These are phyloP conservation scores for Hypholoma fasciculare DNA, from an alignment of 768 basidiomycete genomes.

Conservation along the genomic window DNA sequence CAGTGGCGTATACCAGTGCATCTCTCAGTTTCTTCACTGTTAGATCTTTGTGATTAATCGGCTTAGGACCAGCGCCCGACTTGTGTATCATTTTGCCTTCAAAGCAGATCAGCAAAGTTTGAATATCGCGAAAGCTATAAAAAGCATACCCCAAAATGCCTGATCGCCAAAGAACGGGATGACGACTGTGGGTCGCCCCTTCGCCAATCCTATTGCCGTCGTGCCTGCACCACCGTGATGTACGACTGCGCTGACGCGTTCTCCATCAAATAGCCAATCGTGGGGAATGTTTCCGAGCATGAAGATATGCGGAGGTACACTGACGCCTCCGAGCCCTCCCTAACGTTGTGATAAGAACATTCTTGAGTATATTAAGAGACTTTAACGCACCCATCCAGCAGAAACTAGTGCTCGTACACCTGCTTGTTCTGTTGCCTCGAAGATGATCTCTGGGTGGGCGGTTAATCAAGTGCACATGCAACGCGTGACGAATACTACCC, in stretches of 20 bases:
- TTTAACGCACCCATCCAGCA: constrained; percentile 54
- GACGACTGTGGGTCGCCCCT: constrained; percentile 60
- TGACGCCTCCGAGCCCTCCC: constrained; percentile 55
- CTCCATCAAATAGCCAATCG: constrained; percentile 65
- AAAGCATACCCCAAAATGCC: constrained; percentile 48
- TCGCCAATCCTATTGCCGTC: constrained; percentile 59
- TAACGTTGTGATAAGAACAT: constrained; percentile 11
- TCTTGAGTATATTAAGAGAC: background rate
- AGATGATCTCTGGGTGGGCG: constrained; percentile 45
- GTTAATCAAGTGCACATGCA: background rate
- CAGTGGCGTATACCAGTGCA: constrained; percentile 51
- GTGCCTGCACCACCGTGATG: constrained; percentile 72
- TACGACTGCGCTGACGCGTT: constrained; percentile 55
- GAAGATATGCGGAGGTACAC: constrained; percentile 54
- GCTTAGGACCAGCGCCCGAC: constrained; percentile 61
- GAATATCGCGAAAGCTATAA: constrained; percentile 3
- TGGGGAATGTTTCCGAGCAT: constrained; percentile 69
- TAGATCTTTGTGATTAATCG: constrained; percentile 55
- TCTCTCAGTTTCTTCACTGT: constrained; percentile 46
- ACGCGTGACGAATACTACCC: constrained; percentile 6
- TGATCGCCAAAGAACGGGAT: constrained; percentile 73
- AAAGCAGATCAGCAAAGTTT: constrained; percentile 6
- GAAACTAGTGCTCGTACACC: constrained; percentile 62
- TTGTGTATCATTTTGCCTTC: constrained; percentile 61
- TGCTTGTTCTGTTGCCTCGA: constrained; percentile 54